Evolutionary conservation across 306 rosid species (phyloP).

Genomic region (Malus fusca): DNA sequence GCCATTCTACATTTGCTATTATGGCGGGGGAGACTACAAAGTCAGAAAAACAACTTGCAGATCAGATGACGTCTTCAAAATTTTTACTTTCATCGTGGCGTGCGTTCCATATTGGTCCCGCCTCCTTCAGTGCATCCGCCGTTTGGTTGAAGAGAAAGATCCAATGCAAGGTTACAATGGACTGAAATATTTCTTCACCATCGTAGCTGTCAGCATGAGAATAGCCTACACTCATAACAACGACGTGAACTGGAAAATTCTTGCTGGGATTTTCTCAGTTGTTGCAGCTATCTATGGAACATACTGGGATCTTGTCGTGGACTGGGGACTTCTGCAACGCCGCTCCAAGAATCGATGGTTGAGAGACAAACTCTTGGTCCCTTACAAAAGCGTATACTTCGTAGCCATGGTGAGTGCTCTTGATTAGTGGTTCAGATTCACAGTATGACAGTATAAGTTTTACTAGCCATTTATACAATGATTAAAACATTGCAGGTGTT

Average conservation of each 20-base stretch:
- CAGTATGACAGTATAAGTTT: not conserved
- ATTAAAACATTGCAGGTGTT: conserved; percentile 31
- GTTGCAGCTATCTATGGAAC: conserved; percentile 41
- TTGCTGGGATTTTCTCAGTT: conserved; percentile 40
- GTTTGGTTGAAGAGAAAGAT: conserved; percentile 55
- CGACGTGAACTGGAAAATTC: conserved; percentile 27
- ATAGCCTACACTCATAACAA: conserved; percentile 30
- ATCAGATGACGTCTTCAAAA: conserved; percentile 14
- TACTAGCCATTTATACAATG: not conserved
- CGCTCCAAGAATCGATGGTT: conserved; percentile 55
- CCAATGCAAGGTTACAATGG: conserved; percentile 55
- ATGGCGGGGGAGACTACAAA: conserved; percentile 58
- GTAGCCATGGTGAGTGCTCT: conserved; percentile 43
- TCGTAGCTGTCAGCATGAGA: conserved; percentile 52
- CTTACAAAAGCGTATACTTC: conserved; percentile 42
- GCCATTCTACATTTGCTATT: conserved; percentile 65
- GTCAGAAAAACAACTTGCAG: conserved; percentile 33
- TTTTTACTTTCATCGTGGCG: conserved; percentile 44
- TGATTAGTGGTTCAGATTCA: not conserved
- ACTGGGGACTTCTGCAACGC: conserved; percentile 68
- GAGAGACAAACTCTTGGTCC: conserved; percentile 58
- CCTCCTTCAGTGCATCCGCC: conserved; percentile 66
- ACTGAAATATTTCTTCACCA: conserved; percentile 48
- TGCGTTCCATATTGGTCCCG: conserved; percentile 53
- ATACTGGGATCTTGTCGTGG: conserved; percentile 63